Conservation (phyloP, 441 rosid genomes). For the Hura crepitans region DNA sequence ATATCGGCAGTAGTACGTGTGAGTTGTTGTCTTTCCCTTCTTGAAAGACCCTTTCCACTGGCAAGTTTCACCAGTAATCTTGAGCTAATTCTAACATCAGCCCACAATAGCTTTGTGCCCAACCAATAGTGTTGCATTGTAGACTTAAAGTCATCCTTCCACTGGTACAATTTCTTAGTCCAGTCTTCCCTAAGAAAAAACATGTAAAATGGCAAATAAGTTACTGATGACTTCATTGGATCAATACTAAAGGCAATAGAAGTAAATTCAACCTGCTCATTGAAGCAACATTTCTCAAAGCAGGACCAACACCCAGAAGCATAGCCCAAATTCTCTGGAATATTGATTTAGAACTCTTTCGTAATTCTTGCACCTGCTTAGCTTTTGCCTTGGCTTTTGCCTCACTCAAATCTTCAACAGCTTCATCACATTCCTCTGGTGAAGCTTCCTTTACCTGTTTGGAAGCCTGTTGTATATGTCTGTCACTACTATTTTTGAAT, state of each 20-base stretch:
- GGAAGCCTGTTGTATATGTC: slow-evolving; percentile 39
- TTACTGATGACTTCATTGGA: slow-evolving; percentile 14
- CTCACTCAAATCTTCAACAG: slow-evolving; percentile 80
- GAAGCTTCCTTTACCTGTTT: slow-evolving; percentile 79
- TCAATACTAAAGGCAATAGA: slow-evolving; percentile 20
- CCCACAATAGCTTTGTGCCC: slow-evolving; percentile 88
- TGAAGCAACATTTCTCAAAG: slow-evolving; percentile 82
- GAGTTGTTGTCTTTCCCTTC: slow-evolving; percentile 88
- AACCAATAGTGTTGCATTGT: slow-evolving; percentile 77
- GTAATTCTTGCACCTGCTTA: slow-evolving; percentile 62
- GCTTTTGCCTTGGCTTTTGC: slow-evolving; percentile 95
- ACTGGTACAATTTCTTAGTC: slow-evolving; percentile 33
- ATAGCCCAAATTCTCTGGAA: slow-evolving; percentile 53
- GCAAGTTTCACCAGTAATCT: slow-evolving; percentile 79
- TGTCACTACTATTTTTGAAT: slow-evolving; percentile 31
- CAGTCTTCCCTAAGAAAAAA: slow-evolving; percentile 32
- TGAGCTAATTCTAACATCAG: slow-evolving; percentile 80
- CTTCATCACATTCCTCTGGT: slow-evolving; percentile 93
- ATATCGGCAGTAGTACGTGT: slow-evolving; percentile 89
- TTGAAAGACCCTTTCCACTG: slow-evolving; percentile 74
- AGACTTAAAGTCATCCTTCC: slow-evolving; percentile 40
- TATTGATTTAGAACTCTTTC: slow-evolving; percentile 45
- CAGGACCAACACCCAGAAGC: slow-evolving; percentile 90
- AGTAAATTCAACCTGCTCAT: slow-evolving; percentile 74
- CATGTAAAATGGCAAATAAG: slow-evolving; percentile 20